Conservation (phyloP, 179 eudicot genomes). For the Camellia oleifera region DNA sequence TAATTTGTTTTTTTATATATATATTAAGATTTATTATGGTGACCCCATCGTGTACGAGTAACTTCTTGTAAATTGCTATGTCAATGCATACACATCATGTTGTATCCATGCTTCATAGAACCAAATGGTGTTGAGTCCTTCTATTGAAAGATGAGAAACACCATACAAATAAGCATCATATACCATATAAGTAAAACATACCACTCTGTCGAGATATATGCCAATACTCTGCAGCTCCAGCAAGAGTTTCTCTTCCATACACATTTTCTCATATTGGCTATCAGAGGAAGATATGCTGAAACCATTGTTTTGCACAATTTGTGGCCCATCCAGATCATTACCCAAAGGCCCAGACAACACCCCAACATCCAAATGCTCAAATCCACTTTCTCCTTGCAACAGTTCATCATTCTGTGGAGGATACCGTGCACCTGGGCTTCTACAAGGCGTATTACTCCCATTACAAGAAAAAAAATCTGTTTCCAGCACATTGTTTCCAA, state of each 20-base stretch:
- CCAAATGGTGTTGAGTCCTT: background rate
- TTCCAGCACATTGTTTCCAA: slow-evolving; percentile 22
- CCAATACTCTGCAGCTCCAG: slow-evolving; percentile 89
- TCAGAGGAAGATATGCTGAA: slow-evolving; percentile 47
- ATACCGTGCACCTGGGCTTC: slow-evolving; percentile 39
- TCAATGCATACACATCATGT: background rate
- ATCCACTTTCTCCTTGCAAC: slow-evolving; percentile 41
- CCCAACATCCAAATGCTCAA: slow-evolving; percentile 39
- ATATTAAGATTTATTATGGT: background rate
- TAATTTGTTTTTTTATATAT: background rate
- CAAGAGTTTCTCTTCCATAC: slow-evolving; percentile 62
- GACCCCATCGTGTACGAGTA: background rate
- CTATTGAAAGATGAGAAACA: background rate
- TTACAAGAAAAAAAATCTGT: slow-evolving; percentile 45
- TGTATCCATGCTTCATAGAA: background rate
- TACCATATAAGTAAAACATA: slow-evolving; percentile 30
- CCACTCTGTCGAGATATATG: slow-evolving; percentile 72
- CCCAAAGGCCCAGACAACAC: slow-evolving; percentile 37
- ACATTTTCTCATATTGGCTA: slow-evolving; percentile 61
- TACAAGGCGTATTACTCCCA: slow-evolving; percentile 43
- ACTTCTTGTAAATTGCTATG: background rate
- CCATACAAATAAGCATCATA: background rate
- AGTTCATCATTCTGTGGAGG: slow-evolving; percentile 40
- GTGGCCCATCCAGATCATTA: slow-evolving; percentile 39
- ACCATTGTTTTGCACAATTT: slow-evolving; percentile 31